Evolutionary conservation across 2,329 filamentous ascomycete species (phyloP).

Genomic region (Trichoderma simmonsii): DNA sequence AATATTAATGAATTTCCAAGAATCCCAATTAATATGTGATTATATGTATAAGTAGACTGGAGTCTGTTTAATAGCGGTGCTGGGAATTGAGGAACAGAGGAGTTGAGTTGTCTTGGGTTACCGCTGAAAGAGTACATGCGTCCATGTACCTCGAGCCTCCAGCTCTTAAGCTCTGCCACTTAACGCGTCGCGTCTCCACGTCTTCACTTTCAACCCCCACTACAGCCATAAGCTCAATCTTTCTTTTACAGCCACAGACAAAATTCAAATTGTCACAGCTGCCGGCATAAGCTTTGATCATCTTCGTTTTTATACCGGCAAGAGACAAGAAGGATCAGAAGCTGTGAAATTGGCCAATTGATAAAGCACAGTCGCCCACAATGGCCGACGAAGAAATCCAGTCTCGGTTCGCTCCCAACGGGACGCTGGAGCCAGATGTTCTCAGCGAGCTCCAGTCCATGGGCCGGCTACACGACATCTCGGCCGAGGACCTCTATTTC

Average conservation of each 20-base stretch:
- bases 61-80: background rate
- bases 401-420: slow-evolving; percentile 36
- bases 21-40: background rate
- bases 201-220: background rate
- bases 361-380: slow-evolving; percentile 20
- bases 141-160: background rate
- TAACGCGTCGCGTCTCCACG: slow-evolving; percentile 17
- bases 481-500: slow-evolving; percentile 85
- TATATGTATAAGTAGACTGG: background rate
- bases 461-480: slow-evolving; percentile 76
- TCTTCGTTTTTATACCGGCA: background rate
- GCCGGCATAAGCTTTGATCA: background rate
- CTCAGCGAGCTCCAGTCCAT: slow-evolving; percentile 80
- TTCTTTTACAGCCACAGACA: background rate
- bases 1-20: background rate
- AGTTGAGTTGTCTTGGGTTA: background rate
- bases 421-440: slow-evolving; percentile 69
- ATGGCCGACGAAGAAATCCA: slow-evolving; percentile 39
- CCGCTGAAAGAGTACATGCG: background rate
- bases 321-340: background rate
- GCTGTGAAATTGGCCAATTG: background rate
- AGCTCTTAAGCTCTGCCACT: slow-evolving; percentile 12
- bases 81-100: background rate
- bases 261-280: background rate
- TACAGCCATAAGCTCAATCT: background rate